Evolutionary conservation across 2,329 filamentous ascomycete species (phyloP).

Genomic region (Talaromyces piceae): DNA sequence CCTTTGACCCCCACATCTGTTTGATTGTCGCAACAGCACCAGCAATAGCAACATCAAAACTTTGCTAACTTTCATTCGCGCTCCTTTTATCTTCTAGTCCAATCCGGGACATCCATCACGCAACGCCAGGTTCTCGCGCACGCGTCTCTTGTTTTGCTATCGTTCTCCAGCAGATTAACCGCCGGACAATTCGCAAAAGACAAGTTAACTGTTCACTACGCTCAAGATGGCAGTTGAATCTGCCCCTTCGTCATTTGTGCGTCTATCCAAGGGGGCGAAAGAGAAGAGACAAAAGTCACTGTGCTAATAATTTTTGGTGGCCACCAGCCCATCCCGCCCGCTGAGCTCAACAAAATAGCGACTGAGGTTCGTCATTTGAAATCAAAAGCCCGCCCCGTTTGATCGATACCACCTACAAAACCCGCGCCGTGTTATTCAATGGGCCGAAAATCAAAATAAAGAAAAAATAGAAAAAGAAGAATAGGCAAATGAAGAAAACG

Average conservation of each 20-base stretch:
- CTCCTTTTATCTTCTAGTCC: neutral
- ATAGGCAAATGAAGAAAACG: neutral
- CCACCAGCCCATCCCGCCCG: constrained; percentile 63
- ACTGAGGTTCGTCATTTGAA: constrained; percentile 57
- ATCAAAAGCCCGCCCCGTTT: too few relatives aligned
- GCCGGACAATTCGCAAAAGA: too few relatives aligned
- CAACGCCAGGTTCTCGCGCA: neutral
- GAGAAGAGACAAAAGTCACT: neutral
- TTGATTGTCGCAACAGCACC: neutral
- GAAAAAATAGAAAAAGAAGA: too few relatives aligned
- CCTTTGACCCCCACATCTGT: neutral
- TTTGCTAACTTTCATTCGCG: neutral
- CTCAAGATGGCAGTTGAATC: constrained; percentile 12
- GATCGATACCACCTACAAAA: neutral
- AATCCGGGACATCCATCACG: neutral
- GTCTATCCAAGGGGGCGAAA: constrained; percentile 3
- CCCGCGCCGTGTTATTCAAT: neutral
- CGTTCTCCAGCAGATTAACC: too few relatives aligned
- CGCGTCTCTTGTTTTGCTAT: neutral
- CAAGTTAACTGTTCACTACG: too few relatives aligned
- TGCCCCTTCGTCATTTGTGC: constrained; percentile 10
- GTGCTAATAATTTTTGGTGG: neutral
- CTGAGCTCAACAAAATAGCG: constrained; percentile 76
- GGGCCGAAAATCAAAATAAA: too few relatives aligned
- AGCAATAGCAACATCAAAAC: too few relatives aligned